Base-by-base conservation (phyloP, 805 yeast genomes). In the Zygoascus ofunaensis region DNA sequence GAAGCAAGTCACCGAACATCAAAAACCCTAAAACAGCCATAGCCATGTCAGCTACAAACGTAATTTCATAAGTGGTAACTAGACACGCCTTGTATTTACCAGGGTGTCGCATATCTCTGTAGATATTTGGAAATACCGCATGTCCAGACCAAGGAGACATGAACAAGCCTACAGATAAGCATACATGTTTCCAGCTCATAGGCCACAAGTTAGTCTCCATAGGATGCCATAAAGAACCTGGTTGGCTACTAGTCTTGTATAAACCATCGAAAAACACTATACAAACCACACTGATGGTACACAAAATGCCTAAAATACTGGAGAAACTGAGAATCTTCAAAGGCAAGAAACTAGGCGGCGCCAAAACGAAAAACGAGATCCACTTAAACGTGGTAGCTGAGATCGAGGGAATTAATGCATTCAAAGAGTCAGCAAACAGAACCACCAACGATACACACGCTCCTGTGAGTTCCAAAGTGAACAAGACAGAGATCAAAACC, bases 261-360 rank as follows among this genome's bases (percentile, higher is more conserved):
- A 85, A 54, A 0, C 96, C 96, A 46, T 85, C 75, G 14, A 72
- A 56, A 1, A 78, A 60, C 18, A 84, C 77, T 4, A 77, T 57
- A 1, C 74, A 20, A 10, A 85, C 80, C 12, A 86, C 76, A 3
- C 80, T 68, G 12, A 81, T 68, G 0, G 94, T 84, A 35, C 84
- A 75, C 19, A 79, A 46, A 35, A 85, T 85, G 5, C 95, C 95
- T 28, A 79, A 56, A 41, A 86, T 64, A 33, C 84, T 76, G 30
- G 82, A 71, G 33, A 85, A 68, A 19, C 92, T 82, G 26, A 87
- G 68, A 5, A 85, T 59, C 32, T 82, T 78, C 52, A 87, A 69
- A 2, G 96, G 94, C 45, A 87, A 55, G 55, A 84, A 80, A 5
- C 90, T 80, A 43, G 87, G 82, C 3, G 95, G 95, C 0, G 94